Percentiles rank a stretch among this genome's conserved stretches.
These are phyloP conservation scores for Solanum hybrid DNA, from an alignment of 305 asterid species.

Conservation along the genomic window DNA sequence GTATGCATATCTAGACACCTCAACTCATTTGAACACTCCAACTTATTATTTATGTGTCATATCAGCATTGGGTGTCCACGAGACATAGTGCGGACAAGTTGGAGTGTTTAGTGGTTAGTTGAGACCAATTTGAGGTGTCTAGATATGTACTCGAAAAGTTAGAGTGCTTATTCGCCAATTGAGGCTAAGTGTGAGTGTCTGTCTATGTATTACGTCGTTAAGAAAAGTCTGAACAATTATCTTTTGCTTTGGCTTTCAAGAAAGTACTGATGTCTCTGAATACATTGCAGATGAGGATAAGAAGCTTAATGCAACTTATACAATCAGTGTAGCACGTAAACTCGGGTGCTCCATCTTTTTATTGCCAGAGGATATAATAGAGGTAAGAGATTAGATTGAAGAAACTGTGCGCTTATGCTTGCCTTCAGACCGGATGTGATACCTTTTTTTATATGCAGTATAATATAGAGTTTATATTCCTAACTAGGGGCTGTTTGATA, in stretches of 20 bases:
- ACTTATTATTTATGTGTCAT: background rate
- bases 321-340: conserved; percentile 85
- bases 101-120: background rate
- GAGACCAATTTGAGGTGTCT: background rate
- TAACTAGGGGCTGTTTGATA: background rate
- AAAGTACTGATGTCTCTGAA: conserved; percentile 7
- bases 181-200: background rate
- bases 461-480: background rate
- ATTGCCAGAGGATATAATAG: conserved; percentile 87
- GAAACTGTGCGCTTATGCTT: background rate
- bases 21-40: background rate
- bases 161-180: background rate
- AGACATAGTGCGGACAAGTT: background rate
- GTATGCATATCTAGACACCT: background rate
- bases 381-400: conserved; percentile 25
- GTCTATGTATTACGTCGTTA: background rate
- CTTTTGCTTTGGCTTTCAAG: background rate
- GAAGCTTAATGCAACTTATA: conserved; percentile 78
- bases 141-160: background rate
- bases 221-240: background rate
- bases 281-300: conserved; percentile 71
- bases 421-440: too few relatives aligned
- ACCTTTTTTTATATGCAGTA: background rate
- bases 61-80: background rate
- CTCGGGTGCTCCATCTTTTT: conserved; percentile 84